phyloP scores from a whole-genome alignment of 148 eudicot genomes.

The Chenopodium quinoa region DNA sequence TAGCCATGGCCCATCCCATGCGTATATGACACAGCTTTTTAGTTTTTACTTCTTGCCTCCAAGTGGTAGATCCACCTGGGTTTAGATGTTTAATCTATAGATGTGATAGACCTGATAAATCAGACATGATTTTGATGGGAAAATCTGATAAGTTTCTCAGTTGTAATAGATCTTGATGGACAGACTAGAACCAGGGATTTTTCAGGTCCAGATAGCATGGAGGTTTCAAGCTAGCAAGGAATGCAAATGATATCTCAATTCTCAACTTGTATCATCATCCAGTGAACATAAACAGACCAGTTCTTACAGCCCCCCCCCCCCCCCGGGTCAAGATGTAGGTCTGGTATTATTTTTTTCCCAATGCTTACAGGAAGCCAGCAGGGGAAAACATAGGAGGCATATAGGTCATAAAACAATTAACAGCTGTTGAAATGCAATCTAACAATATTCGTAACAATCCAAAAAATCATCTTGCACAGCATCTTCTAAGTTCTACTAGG shows the following conservation, averaged over 20 bases:
- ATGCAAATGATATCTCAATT: background rate
- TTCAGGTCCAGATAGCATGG: background rate
- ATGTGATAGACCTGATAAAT: too few species aligned
- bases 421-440: background rate
- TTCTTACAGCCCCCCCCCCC: background rate
- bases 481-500: background rate
- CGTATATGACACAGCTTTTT: too few species aligned
- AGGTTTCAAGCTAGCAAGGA: background rate
- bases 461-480: background rate
- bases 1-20: too few species aligned
- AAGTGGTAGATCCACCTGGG: too few species aligned
- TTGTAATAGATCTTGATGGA: too few species aligned
- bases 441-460: background rate
- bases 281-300: background rate
- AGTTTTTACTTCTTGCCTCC: too few species aligned
- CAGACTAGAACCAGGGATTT: too few species aligned
- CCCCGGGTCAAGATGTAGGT: background rate
- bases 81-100: too few species aligned
- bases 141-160: too few species aligned
- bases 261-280: background rate
- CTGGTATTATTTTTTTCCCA: too few species aligned
- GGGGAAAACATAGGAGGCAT: background rate
- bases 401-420: background rate
- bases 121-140: too few species aligned
- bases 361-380: background rate